phyloP scores from a whole-genome alignment of 129 eudicot species.

The Solidago caesia region DNA sequence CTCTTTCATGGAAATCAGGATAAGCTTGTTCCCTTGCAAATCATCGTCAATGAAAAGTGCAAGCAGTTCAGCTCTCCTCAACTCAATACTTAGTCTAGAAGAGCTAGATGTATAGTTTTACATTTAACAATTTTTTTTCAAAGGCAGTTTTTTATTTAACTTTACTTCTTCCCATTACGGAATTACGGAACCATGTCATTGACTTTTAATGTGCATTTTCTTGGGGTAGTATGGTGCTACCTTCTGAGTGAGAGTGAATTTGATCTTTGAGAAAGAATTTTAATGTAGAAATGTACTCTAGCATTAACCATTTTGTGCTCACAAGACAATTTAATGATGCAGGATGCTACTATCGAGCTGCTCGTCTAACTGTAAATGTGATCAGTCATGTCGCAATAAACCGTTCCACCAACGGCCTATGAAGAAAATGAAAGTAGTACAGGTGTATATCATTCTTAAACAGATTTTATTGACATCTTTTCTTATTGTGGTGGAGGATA shows the following conservation, averaged over 20 bases:
- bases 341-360: constrained; percentile 95
- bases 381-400: constrained; percentile 74
- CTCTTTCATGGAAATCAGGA: constrained; percentile 1
- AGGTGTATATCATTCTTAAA: constrained; percentile 45
- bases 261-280: neutral
- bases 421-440: constrained; percentile 80
- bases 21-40: neutral
- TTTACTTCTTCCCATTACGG: too few relatives aligned
- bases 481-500: neutral
- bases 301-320: constrained; percentile 21
- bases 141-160: too few relatives aligned
- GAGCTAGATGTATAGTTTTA: neutral
- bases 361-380: constrained; percentile 87
- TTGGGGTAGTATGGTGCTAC: neutral
- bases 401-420: constrained; percentile 76
- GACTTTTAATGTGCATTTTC: neutral
- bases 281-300: neutral
- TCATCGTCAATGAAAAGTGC: constrained; percentile 1
- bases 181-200: neutral
- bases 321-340: constrained; percentile 32
- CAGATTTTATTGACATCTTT: neutral
- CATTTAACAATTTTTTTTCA: too few relatives aligned
- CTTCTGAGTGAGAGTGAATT: neutral
- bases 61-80: constrained; percentile 1
- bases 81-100: neutral